Base-by-base conservation (phyloP, 768 basidiomycete species). In the Termitomyces heimii region DNA sequence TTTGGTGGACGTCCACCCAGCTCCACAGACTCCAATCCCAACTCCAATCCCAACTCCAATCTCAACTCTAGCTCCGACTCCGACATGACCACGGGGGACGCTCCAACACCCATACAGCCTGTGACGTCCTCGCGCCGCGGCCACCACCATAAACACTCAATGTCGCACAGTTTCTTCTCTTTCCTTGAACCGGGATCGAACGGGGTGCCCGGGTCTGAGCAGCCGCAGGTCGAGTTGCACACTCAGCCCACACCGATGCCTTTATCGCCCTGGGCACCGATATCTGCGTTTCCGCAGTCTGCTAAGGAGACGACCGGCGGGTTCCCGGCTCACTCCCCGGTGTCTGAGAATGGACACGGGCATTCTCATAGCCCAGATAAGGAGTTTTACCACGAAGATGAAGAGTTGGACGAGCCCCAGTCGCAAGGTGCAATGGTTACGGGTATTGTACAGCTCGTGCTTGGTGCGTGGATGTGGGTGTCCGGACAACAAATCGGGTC, bases 111-210 rank as follows among this genome's bases (percentile, higher is more conserved):
- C 16, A 18, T 39, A 13, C 35, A 37, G 22, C 50, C 37, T 4
- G 66, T 72, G 1, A 63, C 75, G 0, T 62, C 78, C 3, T 73
- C 76, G 10, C 75, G 84, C 35, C 73, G 88, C 40, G 92, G 91
- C 0, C 92, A 93, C 65, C 88, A 97, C 71, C 94, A 96, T 66
- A 93, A 94, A 70, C 94, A 96, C 70, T 96, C 93, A 0, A 71
- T 94, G 12, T 96, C 94, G 0, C 94, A 97, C 68, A 93, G 92
- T 65, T 94, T 97, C 72, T 96, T 96, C 72, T 94, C 93, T 0
- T 97, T 97, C 67, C 85, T 98, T 43, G 93, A 95, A 63, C 93
- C 93, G 1, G 85, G 84, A 28, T 63, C 62, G 48, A 65, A 52
- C 44, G 54, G 52, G 43, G 55, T 22, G 16, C 20, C 37, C 43